A percentile compares a stretch with the other conserved stretches of the same genome.
Evolutionary conservation across 257 asterid species (phyloP).

Genomic region (Gentiana macrophylla): DNA sequence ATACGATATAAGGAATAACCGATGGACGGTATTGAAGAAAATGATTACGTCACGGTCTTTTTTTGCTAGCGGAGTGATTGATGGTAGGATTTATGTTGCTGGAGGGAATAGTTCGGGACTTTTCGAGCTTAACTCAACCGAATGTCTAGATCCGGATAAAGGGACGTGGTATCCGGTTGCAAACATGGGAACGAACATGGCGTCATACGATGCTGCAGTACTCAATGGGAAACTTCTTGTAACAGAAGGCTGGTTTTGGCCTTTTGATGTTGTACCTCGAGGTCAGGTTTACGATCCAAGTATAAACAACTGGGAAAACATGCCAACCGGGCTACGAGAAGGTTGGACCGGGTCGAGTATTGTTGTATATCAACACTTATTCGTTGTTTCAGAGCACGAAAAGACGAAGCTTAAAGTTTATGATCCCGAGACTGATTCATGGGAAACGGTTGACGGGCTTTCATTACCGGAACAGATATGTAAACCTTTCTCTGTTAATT

Average conservation of each 20-base stretch:
- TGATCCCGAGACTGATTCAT: constrained; percentile 50
- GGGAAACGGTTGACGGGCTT: constrained; percentile 82
- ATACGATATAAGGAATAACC: constrained; percentile 62
- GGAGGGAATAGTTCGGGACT: constrained; percentile 82
- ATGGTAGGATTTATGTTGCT: constrained; percentile 81
- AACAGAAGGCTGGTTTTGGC: constrained; percentile 99
- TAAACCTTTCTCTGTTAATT: constrained; percentile 72
- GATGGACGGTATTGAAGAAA: constrained; percentile 82
- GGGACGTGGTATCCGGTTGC: constrained; percentile 68
- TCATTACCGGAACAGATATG: constrained; percentile 83
- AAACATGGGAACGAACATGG: constrained; percentile 69
- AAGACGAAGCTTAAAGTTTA: constrained; percentile 88
- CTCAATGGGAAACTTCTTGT: constrained; percentile 79
- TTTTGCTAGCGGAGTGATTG: constrained; percentile 75
- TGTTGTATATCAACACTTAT: constrained; percentile 52
- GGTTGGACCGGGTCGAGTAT: constrained; percentile 99
- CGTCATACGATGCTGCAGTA: constrained; percentile 75
- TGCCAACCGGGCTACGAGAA: constrained; percentile 85
- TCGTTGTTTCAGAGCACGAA: constrained; percentile 93
- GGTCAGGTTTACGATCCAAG: constrained; percentile 84
- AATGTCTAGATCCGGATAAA: constrained; percentile 52
- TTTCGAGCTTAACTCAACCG: constrained; percentile 73
- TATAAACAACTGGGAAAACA: constrained; percentile 66
- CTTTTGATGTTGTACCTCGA: constrained; percentile 78
- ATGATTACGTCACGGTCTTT: constrained; percentile 84